Evolutionary conservation across 441 rosid species (phyloP).

Genomic region (Pelargonium cotyledonis): DNA sequence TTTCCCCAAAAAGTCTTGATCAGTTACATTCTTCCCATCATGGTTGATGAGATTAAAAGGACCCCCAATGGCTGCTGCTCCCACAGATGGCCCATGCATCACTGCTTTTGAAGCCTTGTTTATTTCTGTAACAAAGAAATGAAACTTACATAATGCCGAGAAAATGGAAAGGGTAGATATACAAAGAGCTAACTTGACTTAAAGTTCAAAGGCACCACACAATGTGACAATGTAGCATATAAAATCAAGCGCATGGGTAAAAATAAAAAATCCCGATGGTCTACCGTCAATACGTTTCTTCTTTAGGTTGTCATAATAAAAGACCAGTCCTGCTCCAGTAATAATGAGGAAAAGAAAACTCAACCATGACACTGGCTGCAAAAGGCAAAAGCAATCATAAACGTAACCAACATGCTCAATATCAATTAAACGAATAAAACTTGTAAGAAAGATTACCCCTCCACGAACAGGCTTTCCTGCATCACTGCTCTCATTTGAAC

Average conservation of each 20-base stretch:
- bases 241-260: not conserved
- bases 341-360: conserved; percentile 65
- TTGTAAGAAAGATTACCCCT: conserved; percentile 49
- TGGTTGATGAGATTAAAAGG: conserved; percentile 79
- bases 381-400: conserved; percentile 14
- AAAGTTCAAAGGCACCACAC: too few species aligned
- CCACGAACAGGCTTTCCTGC: conserved; percentile 79
- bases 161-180: not conserved
- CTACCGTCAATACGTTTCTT: conserved; percentile 90
- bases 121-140: conserved; percentile 44
- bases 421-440: not conserved
- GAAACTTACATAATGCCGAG: conserved; percentile 6
- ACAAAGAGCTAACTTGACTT: too few species aligned
- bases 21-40: conserved; percentile 71
- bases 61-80: conserved; percentile 91
- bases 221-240: too few species aligned
- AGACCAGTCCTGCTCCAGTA: conserved; percentile 70
- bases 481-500: conserved; percentile 39
- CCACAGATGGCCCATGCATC: conserved; percentile 87
- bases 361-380: conserved; percentile 90
- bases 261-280: conserved; percentile 58
- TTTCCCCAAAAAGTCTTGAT: conserved; percentile 71
- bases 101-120: conserved; percentile 59
- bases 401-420: not conserved
- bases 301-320: conserved; percentile 65